Conservation (phyloP, 345 rosid genomes). For the Syzygium jambos region DNA sequence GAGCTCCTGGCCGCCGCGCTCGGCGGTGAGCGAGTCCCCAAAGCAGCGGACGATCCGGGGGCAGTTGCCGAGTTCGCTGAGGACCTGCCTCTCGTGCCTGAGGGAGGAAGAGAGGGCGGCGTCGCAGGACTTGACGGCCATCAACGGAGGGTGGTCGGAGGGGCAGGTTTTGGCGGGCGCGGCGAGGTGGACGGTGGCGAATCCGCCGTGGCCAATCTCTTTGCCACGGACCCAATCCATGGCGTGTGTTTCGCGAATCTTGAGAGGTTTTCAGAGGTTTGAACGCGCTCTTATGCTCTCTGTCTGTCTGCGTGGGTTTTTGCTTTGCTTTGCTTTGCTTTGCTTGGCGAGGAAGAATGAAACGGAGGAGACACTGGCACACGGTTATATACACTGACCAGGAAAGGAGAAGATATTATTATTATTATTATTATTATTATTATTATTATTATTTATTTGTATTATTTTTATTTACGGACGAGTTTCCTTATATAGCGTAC, state of each 20-base stretch:
- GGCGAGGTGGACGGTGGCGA: constrained; percentile 52
- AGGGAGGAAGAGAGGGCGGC: constrained; percentile 24
- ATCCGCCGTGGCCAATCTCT: constrained; percentile 56
- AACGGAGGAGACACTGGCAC: neutral
- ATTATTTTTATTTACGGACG: neutral
- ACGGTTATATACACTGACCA: neutral
- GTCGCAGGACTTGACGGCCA: constrained; percentile 69
- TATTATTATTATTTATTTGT: neutral
- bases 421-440: neutral
- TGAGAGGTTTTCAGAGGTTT: neutral
- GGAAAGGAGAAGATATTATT: neutral
- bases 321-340: neutral
- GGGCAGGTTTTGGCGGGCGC: neutral
- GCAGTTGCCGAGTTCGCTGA: constrained; percentile 31
- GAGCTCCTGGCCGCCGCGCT: constrained; percentile 25
- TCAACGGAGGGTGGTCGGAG: constrained; percentile 17
- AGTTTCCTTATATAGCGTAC: neutral
- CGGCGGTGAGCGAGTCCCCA: constrained; percentile 34
- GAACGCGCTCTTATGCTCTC: neutral
- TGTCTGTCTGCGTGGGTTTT: neutral
- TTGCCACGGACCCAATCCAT: constrained; percentile 77
- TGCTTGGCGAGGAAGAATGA: neutral
- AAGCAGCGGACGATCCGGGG: constrained; percentile 42
- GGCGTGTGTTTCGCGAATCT: neutral
- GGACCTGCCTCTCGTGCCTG: constrained; percentile 40